Evolutionary conservation across 192 early-diverging fungal genomes (phyloP), one percentile per base, ranked within the genome.

Genomic region (Coemansia sp.): DNA sequence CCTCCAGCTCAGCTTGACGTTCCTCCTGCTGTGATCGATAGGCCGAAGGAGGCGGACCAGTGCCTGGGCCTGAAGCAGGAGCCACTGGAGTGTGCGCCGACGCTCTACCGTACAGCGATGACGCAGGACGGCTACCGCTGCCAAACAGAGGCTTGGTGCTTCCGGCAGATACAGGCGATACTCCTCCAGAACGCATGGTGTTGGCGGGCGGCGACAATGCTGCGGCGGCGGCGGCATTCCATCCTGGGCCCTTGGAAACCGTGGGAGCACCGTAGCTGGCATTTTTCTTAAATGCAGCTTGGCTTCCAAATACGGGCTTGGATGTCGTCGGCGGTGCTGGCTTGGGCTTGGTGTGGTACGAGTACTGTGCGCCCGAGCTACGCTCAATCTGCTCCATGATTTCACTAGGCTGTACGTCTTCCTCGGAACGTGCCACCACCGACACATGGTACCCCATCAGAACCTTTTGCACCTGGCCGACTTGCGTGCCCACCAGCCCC

Each of bases 281-380:
- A 21, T 62, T 58, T 62, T 76, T 76, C 14, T 51, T 64, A 17
- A 65, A 76, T 0, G 61, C 61, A 6, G 48, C 42, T 15, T 57
- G 56, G 4, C 54, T 54, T 9, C 37, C 65, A 48, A 68, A 66
- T 28, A 41, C 60, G 2, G 74, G 74, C 59, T 76, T 76, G 5
- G 74, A 62, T 1, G 74, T 50, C 1, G 34, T 28, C 11, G 59
- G 61, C 15, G 66, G 46, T 28, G 51, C 60, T 34, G 51, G 57
- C 44, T 45, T 47, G 14, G 72, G 65, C 43, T 66, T 51, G 32
- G 68, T 60, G 44, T 77, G 74, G 60, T 63, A 71, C 53, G 90
- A 90, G 69, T 97, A 97, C 53, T 95, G 93, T 10, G 93, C 86
- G 2, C 94, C 95, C 12, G 91, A 88, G 34, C 85, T 86, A 52